A percentile compares a stretch with the other conserved stretches of the same genome.
Conservation (phyloP, 2,329 filamentous ascomycete species). For the Sporothrix dimorphospora region DNA sequence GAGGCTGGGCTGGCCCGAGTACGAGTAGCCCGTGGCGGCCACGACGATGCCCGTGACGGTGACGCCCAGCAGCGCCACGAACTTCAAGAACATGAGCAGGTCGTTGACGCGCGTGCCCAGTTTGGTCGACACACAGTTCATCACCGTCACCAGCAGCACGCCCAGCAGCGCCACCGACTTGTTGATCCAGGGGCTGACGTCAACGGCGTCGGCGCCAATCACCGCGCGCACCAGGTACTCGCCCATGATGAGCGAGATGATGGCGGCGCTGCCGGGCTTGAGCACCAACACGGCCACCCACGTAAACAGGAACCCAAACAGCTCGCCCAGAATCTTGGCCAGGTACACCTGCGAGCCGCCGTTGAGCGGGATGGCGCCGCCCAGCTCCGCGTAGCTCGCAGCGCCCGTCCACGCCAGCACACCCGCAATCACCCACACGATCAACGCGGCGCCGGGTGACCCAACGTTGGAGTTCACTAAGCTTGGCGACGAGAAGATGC, state of each 20-base stretch:
- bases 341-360: slow-evolving; percentile 93
- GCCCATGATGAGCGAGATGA: slow-evolving; percentile 96
- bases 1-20: slow-evolving; percentile 69
- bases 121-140: slow-evolving; percentile 91
- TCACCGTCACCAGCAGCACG: slow-evolving; percentile 72
- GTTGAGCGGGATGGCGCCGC: slow-evolving; percentile 93
- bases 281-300: slow-evolving; percentile 95
- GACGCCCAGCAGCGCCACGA: slow-evolving; percentile 83
- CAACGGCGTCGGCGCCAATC: slow-evolving; percentile 82
- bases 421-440: slow-evolving; percentile 65
- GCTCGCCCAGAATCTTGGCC: slow-evolving; percentile 93
- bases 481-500: slow-evolving; percentile 66
- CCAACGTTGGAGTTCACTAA: slow-evolving; percentile 66
- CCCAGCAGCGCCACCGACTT: slow-evolving; percentile 83
- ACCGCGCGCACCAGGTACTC: slow-evolving; percentile 92
- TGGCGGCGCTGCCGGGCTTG: slow-evolving; percentile 90
- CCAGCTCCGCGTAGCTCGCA: slow-evolving; percentile 77
- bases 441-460: slow-evolving; percentile 60
- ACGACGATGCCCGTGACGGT: slow-evolving; percentile 89
- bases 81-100: slow-evolving; percentile 96
- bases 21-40: slow-evolving; percentile 80
- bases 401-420: slow-evolving; percentile 67
- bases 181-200: slow-evolving; percentile 83
- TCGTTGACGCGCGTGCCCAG: slow-evolving; percentile 87
- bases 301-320: slow-evolving; percentile 90